A percentile compares a stretch with the other conserved stretches of the same genome.
These are phyloP conservation scores for Linnemannia hyalina DNA, from an alignment of 192 early-diverging fungal species.

Conservation along the genomic window DNA sequence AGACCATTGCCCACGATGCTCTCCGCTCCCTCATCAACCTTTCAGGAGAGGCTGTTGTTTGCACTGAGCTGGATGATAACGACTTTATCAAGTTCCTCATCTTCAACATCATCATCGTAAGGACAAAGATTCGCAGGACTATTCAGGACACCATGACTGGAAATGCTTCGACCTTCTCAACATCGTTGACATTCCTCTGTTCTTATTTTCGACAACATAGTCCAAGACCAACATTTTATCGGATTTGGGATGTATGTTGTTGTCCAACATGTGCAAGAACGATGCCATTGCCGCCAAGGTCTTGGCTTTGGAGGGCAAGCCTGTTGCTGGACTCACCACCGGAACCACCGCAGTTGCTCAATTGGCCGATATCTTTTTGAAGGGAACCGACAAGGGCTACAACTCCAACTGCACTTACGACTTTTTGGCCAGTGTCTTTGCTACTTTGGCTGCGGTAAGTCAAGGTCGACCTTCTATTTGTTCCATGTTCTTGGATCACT, in stretches of 20 bases:
- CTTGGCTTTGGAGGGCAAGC: conserved; percentile 52
- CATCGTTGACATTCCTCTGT: neutral
- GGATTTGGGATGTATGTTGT: conserved; percentile 89
- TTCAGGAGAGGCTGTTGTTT: conserved; percentile 73
- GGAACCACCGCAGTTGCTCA: conserved; percentile 79
- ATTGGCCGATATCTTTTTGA: conserved; percentile 90
- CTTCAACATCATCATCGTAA: conserved; percentile 74
- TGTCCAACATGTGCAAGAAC: conserved; percentile 91
- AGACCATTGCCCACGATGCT: conserved; percentile 89
- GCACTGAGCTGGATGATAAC: conserved; percentile 75
- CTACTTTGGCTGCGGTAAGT: conserved; percentile 79
- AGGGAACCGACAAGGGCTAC: conserved; percentile 81
- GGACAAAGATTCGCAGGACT: conserved; percentile 8
- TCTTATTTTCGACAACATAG: conserved; percentile 13
- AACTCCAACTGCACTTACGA: conserved; percentile 86
- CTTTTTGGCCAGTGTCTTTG: conserved; percentile 94
- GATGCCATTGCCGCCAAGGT: conserved; percentile 71
- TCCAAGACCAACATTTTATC: conserved; percentile 68
- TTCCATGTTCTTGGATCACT: too few species aligned
- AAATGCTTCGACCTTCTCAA: neutral
- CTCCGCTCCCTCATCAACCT: conserved; percentile 88
- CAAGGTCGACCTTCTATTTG: neutral
- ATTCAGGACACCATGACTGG: neutral
- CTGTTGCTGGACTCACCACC: conserved; percentile 56
- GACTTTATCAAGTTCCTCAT: conserved; percentile 79